phyloP scores from a whole-genome alignment of 108 stramenopile genomes.

The Schizochytrium sp. region DNA sequence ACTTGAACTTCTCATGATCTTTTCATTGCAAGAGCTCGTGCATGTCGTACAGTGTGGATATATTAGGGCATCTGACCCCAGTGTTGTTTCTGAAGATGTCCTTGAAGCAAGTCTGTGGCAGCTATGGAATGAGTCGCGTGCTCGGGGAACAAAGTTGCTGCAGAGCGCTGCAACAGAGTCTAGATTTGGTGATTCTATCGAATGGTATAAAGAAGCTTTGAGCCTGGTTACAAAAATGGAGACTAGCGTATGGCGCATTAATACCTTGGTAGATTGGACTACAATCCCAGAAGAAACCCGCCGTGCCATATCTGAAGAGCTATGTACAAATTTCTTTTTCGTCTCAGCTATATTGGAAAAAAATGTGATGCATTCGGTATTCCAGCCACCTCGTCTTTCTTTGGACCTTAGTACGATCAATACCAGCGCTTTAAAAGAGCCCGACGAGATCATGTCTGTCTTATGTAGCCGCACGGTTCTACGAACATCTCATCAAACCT shows the following conservation, averaged over 20 bases:
- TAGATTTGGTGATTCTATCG: background rate
- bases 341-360: background rate
- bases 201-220: background rate
- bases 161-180: background rate
- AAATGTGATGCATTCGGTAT: background rate
- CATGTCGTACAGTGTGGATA: conserved; percentile 24
- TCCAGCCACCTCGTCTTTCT: background rate
- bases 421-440: background rate
- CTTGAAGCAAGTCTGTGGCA: conserved; percentile 16
- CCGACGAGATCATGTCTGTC: background rate
- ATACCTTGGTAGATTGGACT: conserved; percentile 1
- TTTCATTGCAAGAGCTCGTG: background rate
- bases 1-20: background rate
- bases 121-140: conserved; percentile 24
- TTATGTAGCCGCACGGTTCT: background rate
- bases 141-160: background rate
- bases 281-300: background rate
- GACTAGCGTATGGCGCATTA: background rate
- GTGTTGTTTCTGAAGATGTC: background rate
- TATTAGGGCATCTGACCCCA: background rate
- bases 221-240: background rate
- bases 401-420: background rate
- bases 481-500: background rate
- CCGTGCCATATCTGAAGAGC: background rate
- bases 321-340: conserved; percentile 18